Conservation (phyloP, 345 rosid species). For the Combretum micranthum region DNA sequence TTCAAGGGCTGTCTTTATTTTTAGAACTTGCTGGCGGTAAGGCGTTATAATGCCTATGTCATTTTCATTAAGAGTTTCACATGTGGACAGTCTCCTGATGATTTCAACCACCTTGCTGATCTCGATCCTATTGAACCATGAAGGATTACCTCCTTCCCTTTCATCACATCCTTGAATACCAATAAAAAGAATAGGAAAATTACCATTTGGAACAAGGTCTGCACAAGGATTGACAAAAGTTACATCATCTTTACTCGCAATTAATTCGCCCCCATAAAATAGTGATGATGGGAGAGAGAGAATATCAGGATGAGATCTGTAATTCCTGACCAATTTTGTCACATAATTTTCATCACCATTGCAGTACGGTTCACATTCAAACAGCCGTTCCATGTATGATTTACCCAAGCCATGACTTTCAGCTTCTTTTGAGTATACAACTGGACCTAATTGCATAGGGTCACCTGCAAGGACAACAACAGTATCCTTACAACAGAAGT, state of each 20-base stretch:
- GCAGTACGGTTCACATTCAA: conserved; percentile 43
- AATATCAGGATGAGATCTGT: conserved; percentile 78
- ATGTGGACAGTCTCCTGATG: conserved; percentile 38
- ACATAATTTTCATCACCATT: conserved; percentile 56
- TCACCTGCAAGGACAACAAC: conserved; percentile 96
- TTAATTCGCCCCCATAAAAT: conserved; percentile 70
- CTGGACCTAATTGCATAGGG: conserved; percentile 94
- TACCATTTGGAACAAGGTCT: conserved; percentile 53
- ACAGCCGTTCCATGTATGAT: conserved; percentile 81
- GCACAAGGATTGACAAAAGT: conserved; percentile 27
- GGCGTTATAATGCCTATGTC: conserved; percentile 90
- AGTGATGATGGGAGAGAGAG: conserved; percentile 74
- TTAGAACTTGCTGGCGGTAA: conserved; percentile 82
- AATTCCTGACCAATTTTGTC: conserved; percentile 65
- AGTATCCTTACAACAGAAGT: conserved; percentile 50
- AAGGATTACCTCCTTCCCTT: conserved; percentile 91
- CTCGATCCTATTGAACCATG: conserved; percentile 93
- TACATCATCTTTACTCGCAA: conserved; percentile 66
- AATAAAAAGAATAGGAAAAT: conserved; percentile 71
- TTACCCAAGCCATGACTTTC: conserved; percentile 52
- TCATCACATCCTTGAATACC: conserved; percentile 98
- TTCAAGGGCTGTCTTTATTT: conserved; percentile 63
- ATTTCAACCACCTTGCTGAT: conserved; percentile 77
- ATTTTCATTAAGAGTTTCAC: conserved; percentile 39
- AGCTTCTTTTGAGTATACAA: conserved; percentile 67